Percentiles rank a stretch among this genome's conserved stretches.
These are phyloP conservation scores for Hymenoscyphus linearis DNA, from an alignment of 2,329 filamentous ascomycete genomes.

Conservation along the genomic window DNA sequence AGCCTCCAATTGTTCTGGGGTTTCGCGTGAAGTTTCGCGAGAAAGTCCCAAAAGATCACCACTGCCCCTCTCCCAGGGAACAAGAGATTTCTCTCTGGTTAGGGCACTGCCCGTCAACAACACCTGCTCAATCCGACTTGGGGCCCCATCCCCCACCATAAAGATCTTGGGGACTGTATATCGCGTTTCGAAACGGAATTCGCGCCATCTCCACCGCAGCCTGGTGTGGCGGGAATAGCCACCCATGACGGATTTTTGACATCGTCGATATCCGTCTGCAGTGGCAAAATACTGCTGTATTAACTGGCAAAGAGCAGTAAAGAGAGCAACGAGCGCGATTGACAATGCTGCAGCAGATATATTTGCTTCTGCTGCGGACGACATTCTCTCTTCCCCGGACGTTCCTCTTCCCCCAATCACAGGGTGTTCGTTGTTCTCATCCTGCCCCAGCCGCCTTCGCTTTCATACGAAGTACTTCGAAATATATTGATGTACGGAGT, in stretches of 20 bases:
- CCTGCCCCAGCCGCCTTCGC: no score
- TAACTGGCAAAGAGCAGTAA: slow-evolving; percentile 28
- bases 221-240: slow-evolving; percentile 24
- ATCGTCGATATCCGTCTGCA: slow-evolving; percentile 32
- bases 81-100: slow-evolving; percentile 13
- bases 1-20: not conserved
- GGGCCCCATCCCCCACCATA: slow-evolving; percentile 11
- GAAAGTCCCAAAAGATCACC: not conserved
- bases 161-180: slow-evolving; percentile 29
- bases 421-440: no score
- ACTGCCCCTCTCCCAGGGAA: slow-evolving; percentile 2
- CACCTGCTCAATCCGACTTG: slow-evolving; percentile 11
- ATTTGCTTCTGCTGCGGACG: not conserved
- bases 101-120: slow-evolving; percentile 10
- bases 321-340: slow-evolving; percentile 30
- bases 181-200: slow-evolving; percentile 32
- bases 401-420: not conserved
- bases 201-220: slow-evolving; percentile 25
- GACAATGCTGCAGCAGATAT: slow-evolving; percentile 22
- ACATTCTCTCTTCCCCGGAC: not conserved
- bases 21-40: not conserved
- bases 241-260: slow-evolving; percentile 31
- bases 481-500: no score
- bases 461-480: no score
- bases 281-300: slow-evolving; percentile 31